Evolutionary conservation across 208 protist genomes (phyloP), one percentile per base, ranked within the genome.

Genomic region (Kentomonas sorsogonicus): DNA sequence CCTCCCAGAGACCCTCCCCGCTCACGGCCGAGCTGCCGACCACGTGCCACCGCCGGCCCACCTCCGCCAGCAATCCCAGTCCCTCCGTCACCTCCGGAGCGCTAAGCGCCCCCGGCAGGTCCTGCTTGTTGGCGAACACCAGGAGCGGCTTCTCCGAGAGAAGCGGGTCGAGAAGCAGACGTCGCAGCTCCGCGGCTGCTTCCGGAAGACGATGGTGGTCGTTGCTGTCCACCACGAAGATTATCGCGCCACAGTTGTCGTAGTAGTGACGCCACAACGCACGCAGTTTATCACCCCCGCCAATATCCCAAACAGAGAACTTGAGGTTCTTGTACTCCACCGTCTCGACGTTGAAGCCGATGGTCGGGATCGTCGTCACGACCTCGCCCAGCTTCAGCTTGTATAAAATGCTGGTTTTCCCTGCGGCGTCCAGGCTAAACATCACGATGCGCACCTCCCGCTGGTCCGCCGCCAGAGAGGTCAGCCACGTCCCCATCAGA

Each of bases 51-150:
- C 84, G 87, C 43, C 89, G 91, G 66, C 98, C 75, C 59, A 81
- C 82, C 47, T 98, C 74, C 22, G 80, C 67, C 33, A 97, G 77
- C 34, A 99, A 83, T 6, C 93, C 94, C 1, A 99, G 82, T 74
- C 95, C 95, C 60, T 99, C 96, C 6, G 89, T 96, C 38, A 99
- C 86, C 75, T 99, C 97, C 5, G 86, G 92, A 9, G 85, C 94
- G 62, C 82, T 93, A 87, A 99, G 97, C 13, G 97, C 97, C 71
- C 98, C 98, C 31, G 97, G 96, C 31, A 99, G 63, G 86, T 99
- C 97, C 77, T 99, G 97, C 79, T 99, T 99, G 93, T 99, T 99
- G n/a, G 98, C 98, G 54, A 99, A 99, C 5, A 99, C 95, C 3
- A 99, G 89, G 7, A 99, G 69, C 5, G 89, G 66, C 6, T 95